phyloP scores from a whole-genome alignment of 768 basidiomycete genomes.

The Naematelia aurantialba region DNA sequence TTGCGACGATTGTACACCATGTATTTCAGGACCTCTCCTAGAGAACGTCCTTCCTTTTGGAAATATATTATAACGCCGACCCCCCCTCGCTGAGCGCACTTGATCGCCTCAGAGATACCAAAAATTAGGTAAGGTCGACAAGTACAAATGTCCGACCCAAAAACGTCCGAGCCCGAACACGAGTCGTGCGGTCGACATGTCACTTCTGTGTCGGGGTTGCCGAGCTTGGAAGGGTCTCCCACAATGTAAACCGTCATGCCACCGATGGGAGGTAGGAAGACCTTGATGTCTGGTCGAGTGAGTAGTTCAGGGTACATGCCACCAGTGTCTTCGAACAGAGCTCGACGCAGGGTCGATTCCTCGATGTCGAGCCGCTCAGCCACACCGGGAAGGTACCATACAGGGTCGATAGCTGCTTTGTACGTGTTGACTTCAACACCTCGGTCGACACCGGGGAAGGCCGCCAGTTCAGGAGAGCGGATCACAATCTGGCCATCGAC shows the following conservation, averaged over 20 bases:
- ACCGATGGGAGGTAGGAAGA: constrained; percentile 93
- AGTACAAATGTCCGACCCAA: constrained; percentile 62
- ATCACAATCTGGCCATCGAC: constrained; percentile 82
- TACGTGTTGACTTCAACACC: constrained; percentile 84
- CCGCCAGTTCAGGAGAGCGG: constrained; percentile 54
- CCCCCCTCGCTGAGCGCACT: constrained; percentile 74
- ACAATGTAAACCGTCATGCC: constrained; percentile 84
- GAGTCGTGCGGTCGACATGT: constrained; percentile 66
- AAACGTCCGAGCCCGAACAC: constrained; percentile 95
- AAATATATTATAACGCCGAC: constrained; percentile 93
- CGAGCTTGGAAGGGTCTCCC: constrained; percentile 71
- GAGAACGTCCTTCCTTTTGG: constrained; percentile 51
- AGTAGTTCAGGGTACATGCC: constrained; percentile 73
- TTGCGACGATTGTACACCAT: constrained; percentile 96
- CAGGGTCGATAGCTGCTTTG: constrained; percentile 94
- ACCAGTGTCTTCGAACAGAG: constrained; percentile 84
- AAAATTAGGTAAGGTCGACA: constrained; percentile 77
- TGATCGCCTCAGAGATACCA: constrained; percentile 89
- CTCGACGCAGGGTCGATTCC: constrained; percentile 78
- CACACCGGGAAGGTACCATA: constrained; percentile 91
- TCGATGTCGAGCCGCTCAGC: constrained; percentile 91
- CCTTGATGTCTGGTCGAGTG: constrained; percentile 89
- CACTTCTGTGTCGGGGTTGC: constrained; percentile 44
- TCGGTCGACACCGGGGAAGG: constrained; percentile 52
- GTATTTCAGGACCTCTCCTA: constrained; percentile 76